These are phyloP conservation scores for Aspergillus ochraceus DNA, from an alignment of 2,329 filamentous ascomycete species.

Conservation along the genomic window DNA sequence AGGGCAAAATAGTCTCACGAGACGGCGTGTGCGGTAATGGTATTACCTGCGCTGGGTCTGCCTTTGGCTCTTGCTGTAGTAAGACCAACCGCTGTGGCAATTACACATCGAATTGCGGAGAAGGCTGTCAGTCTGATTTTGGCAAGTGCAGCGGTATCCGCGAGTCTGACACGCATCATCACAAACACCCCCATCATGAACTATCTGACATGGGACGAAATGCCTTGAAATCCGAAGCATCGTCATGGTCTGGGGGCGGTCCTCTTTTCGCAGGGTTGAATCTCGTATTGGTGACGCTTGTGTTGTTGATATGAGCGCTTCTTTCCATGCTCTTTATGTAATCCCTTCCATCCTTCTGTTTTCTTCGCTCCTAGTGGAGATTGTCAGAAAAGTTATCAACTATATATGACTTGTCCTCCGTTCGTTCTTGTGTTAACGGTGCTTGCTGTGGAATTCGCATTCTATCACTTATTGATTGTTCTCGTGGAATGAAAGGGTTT, in stretches of 20 bases:
- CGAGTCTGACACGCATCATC: constrained; percentile 3
- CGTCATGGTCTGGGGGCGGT: background rate
- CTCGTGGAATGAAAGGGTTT: background rate
- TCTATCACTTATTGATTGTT: background rate
- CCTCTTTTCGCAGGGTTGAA: constrained; percentile 3
- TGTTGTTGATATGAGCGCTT: constrained; percentile 5
- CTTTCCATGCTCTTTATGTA: background rate
- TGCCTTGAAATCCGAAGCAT: constrained; percentile 14
- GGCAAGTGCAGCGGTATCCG: constrained; percentile 27
- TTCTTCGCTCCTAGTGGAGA: background rate
- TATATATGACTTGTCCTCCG: background rate
- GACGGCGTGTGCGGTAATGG: constrained; percentile 38
- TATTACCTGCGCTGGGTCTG: constrained; percentile 36
- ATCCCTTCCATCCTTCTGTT: background rate
- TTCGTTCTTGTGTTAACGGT: background rate
- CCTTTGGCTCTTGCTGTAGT: constrained; percentile 36
- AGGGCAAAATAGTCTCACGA: constrained; percentile 23
- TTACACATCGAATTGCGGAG: constrained; percentile 29
- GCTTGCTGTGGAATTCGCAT: background rate
- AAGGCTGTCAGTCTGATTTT: constrained; percentile 30
- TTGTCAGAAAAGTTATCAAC: background rate
- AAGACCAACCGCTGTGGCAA: constrained; percentile 32
- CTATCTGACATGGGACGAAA: background rate
- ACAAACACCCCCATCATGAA: background rate
- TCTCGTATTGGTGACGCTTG: constrained; percentile 8